Percentiles rank a stretch among this genome's conserved stretches.
phyloP scores from a whole-genome alignment of 192 early-diverging fungal species.

The Entomortierella lignicola region DNA sequence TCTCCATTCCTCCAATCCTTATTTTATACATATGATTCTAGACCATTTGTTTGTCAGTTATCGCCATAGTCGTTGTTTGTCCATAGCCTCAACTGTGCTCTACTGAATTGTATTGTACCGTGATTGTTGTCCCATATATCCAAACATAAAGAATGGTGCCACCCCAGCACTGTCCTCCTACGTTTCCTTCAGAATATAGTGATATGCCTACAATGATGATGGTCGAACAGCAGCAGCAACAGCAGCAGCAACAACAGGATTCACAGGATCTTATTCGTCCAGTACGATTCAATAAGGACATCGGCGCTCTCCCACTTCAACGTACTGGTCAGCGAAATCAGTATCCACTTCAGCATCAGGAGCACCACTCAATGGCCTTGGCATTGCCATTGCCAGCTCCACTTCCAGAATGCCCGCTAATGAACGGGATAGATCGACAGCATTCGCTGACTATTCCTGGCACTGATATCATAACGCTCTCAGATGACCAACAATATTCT shows the following conservation, averaged over 20 bases:
- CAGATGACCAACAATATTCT: conserved; percentile 44
- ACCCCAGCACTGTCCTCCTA: conserved; percentile 44
- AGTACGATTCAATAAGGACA: neutral
- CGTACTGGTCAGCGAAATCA: neutral
- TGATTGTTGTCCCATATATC: neutral
- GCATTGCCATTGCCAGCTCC: conserved; percentile 3
- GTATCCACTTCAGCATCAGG: conserved; percentile 3
- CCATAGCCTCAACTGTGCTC: conserved; percentile 10
- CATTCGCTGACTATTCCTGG: neutral
- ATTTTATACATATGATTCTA: too few species aligned
- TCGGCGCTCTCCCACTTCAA: neutral
- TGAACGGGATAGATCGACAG: neutral
- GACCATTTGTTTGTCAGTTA: too few species aligned
- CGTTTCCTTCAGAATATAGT: conserved; percentile 39
- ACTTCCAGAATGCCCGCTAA: neutral
- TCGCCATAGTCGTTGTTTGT: neutral
- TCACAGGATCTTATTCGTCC: neutral
- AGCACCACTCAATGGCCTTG: conserved; percentile 6
- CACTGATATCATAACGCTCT: conserved; percentile 31
- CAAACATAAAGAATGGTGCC: conserved; percentile 40
- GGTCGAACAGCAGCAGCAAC: conserved; percentile 15
- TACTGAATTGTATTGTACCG: neutral
- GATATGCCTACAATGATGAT: conserved; percentile 37
- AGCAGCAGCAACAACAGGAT: conserved; percentile 1
- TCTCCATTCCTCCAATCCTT: too few species aligned